Conservation (phyloP, 2,329 filamentous ascomycete species). For the Trichoderma sp. region DNA sequence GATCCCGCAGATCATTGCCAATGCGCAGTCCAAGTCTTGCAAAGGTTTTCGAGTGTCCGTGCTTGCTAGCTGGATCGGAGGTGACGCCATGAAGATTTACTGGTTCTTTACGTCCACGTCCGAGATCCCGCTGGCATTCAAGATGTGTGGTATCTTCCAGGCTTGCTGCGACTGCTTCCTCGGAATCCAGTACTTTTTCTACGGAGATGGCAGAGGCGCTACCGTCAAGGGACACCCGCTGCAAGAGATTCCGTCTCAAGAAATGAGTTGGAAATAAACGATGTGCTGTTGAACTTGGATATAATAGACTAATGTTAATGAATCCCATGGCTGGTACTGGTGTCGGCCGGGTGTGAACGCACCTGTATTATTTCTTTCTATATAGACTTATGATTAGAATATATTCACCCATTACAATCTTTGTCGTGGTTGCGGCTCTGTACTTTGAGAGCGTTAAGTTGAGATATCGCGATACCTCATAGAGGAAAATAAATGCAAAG, state of each 20-base stretch:
- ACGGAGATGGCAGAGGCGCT: conserved; percentile 50
- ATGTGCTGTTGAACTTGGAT: neutral
- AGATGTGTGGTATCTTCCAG: conserved; percentile 79
- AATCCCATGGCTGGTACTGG: conserved; percentile 7
- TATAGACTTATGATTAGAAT: neutral
- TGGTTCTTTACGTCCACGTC: conserved; percentile 74
- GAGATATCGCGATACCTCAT: neutral
- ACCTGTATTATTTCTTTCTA: neutral
- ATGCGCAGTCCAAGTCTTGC: conserved; percentile 66
- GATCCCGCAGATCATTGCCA: conserved; percentile 73
- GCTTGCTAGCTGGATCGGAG: conserved; percentile 72
- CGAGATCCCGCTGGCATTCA: conserved; percentile 74
- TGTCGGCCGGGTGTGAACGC: neutral
- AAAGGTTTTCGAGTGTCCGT: conserved; percentile 76
- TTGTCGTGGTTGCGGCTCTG: neutral
- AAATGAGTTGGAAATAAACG: conserved; percentile 32
- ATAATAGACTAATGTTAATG: conserved; percentile 18
- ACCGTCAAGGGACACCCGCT: conserved; percentile 40
- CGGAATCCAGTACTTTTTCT: conserved; percentile 71
- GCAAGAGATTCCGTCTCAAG: conserved; percentile 35
- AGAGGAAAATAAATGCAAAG: neutral
- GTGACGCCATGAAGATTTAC: conserved; percentile 84
- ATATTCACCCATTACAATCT: neutral
- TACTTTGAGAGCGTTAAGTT: neutral
- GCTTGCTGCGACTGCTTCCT: conserved; percentile 72